Evolutionary conservation across 805 yeast genomes (phyloP), one percentile per base, ranked within the genome.

Genomic region (Pichia paraexigua): DNA sequence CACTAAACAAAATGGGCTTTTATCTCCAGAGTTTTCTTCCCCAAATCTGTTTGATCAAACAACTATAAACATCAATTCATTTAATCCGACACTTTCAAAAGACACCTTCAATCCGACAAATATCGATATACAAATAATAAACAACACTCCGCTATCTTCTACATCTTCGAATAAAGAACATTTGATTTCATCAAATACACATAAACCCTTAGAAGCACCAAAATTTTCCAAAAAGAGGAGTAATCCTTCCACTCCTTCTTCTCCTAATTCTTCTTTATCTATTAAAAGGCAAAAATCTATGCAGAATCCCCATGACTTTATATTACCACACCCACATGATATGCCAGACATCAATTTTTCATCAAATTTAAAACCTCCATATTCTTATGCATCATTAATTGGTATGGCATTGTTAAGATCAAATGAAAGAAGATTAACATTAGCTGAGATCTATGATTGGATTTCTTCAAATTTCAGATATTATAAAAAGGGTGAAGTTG

Each of bases 321-420:
- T 58, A 22, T 57, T 71, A 7, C 75, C 75, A 0, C 60, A 61
- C 8, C 73, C 76, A 3, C 63, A 62, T 21, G 68, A 67, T 49
- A 63, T 74, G 71, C 78, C 80, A 5, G 61, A 61, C 11, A 62
- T 76, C 12, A 56, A 59, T 28, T 82, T 83, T 58, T 80, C 83
- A 11, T 78, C 81, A 25, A 53, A 48, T 22, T 58, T 58, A 3
- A 92, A 94, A 66, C 99, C 99, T 2, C 96, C 96, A 0, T 91
- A 83, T 66, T 88, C 97, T 7, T 92, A 92, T 64, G 99, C 99
- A 4, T 84, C 90, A 48, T 75, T 92, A 53, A 92, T 92, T 56
- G 97, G 96, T 2, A 83, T 92, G 85, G 92, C 98, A 1, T 87
- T 92, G 46, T 71, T 92, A 57, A 79, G 94, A 54, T 82, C 95